phyloP scores from a whole-genome alignment of 495 filamentous ascomycete species.

The Annulohypoxylon maeteangense region DNA sequence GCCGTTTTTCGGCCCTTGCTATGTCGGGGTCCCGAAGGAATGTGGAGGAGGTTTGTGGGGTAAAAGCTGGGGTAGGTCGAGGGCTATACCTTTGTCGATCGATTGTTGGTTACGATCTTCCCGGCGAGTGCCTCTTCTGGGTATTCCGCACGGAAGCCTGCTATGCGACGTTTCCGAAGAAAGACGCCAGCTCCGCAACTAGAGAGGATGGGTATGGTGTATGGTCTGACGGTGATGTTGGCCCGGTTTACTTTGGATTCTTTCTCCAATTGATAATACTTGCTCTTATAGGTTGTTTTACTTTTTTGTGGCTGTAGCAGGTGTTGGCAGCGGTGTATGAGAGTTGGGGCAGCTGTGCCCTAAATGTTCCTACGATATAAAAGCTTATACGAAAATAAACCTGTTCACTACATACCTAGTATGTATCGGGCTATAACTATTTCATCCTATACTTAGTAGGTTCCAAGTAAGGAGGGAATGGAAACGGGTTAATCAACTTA shows the following conservation, averaged over 20 bases:
- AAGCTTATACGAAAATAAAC: too few relatives aligned
- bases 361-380: too few relatives aligned
- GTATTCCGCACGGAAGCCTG: constrained; percentile 14
- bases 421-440: too few relatives aligned
- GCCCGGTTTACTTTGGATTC: background rate
- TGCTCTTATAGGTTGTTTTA: background rate
- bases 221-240: background rate
- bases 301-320: too few relatives aligned
- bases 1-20: constrained; percentile 12
- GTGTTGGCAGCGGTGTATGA: too few relatives aligned
- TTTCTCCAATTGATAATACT: background rate
- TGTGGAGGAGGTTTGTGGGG: constrained; percentile 18
- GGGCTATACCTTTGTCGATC: background rate
- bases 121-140: constrained; percentile 12
- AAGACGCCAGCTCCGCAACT: constrained; percentile 23
- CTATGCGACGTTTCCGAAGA: constrained; percentile 10
- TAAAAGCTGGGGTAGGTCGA: constrained; percentile 16
- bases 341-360: too few relatives aligned
- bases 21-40: background rate
- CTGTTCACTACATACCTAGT: too few relatives aligned
- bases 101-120: constrained; percentile 12
- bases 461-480: too few relatives aligned
- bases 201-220: background rate
- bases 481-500: too few relatives aligned
- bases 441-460: too few relatives aligned